phyloP scores from a whole-genome alignment of 805 yeast genomes.

The Candida boidinii region DNA sequence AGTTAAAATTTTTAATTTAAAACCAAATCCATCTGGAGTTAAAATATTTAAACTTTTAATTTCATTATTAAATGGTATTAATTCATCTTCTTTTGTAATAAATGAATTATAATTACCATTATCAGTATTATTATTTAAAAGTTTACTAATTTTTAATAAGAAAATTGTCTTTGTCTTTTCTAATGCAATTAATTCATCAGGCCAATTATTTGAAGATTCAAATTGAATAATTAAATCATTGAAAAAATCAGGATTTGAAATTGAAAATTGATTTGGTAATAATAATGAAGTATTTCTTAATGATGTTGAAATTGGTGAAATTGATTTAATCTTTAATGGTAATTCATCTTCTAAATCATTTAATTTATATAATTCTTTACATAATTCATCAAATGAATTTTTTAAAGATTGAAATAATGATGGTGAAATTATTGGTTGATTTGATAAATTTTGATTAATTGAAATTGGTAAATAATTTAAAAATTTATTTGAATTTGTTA shows the following conservation, averaged over 20 bases:
- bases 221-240: conserved; percentile 78
- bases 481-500: conserved; percentile 33
- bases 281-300: conserved; percentile 68
- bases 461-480: conserved; percentile 51
- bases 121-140: conserved; percentile 38
- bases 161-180: conserved; percentile 92
- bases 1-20: conserved; percentile 64
- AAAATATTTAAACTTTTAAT: conserved; percentile 54
- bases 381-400: conserved; percentile 43
- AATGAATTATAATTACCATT: conserved; percentile 51
- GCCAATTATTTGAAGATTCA: conserved; percentile 92
- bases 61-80: conserved; percentile 57
- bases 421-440: conserved; percentile 38
- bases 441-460: conserved; percentile 40
- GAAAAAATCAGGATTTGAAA: conserved; percentile 67
- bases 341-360: conserved; percentile 35
- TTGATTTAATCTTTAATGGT: conserved; percentile 66
- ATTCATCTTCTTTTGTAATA: conserved; percentile 53
- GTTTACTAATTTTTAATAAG: conserved; percentile 52
- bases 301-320: conserved; percentile 67
- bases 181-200: conserved; percentile 76
- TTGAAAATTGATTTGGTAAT: conserved; percentile 78
- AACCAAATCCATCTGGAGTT: conserved; percentile 88
- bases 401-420: conserved; percentile 32
- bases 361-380: conserved; percentile 37